phyloP scores from a whole-genome alignment of 2,329 filamentous ascomycete genomes.

The Diaporthe eres region DNA sequence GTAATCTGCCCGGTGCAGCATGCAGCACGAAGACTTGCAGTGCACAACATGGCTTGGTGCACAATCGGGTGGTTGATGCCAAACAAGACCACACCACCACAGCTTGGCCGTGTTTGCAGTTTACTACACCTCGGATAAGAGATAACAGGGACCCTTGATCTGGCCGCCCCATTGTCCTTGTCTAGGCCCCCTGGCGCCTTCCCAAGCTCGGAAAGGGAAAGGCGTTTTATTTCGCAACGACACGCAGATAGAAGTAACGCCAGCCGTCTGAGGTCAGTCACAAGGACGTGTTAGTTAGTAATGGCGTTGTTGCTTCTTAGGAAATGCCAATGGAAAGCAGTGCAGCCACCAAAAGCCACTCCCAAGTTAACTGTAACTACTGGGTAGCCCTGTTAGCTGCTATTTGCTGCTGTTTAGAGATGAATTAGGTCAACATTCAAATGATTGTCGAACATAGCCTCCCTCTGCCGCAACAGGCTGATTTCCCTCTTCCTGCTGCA shows the following conservation, averaged over 20 bases:
- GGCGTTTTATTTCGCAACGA: not conserved
- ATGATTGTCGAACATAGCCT: not conserved
- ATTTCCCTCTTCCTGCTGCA: not conserved
- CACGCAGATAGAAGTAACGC: not conserved
- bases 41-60: no score
- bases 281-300: not conserved
- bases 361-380: no score
- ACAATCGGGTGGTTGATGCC: not conserved
- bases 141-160: slow-evolving; percentile 22
- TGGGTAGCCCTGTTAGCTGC: not conserved
- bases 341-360: not conserved
- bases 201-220: slow-evolving; percentile 19
- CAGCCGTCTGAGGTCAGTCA: not conserved
- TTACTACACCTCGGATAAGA: slow-evolving; percentile 17
- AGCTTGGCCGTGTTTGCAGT: not conserved
- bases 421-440: not conserved
- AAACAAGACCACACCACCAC: not conserved
- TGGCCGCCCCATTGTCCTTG: slow-evolving; percentile 14
- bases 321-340: not conserved
- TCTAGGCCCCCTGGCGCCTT: not conserved
- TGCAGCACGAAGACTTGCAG: not conserved
- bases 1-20: not conserved
- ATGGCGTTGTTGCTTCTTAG: not conserved
- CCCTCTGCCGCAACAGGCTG: not conserved
- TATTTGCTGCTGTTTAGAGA: not conserved